Base-by-base conservation (phyloP, 139 green algal species). In the Asterochloris erici region DNA sequence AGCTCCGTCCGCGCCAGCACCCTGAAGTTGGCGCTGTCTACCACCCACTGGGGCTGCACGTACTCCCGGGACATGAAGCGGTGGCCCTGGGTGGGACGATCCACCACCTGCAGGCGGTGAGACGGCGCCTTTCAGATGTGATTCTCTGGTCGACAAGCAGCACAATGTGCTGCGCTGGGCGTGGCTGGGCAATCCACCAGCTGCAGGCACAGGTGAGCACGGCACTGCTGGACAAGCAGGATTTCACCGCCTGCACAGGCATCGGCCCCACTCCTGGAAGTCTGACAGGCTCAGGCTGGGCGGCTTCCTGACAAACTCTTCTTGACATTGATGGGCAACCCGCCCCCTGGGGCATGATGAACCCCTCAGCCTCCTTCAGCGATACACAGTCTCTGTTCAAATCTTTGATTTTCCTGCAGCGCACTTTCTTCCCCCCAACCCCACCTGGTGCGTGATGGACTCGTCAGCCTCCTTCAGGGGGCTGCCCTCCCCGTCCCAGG, bases 21-120 rank as follows among this genome's bases (percentile, higher is more conserved):
- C n/a, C 88, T 64, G 29, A 90, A 95, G 93, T 99, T 99, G 82
- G 91, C 91, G 68, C 83, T 91, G 93, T 99, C 97, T 76, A 98
- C 95, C 63, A 98, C 91, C 97, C 97, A 99, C 94, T 99, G 97
- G 54, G 97, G 97, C 89, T 98, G 95, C 54, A 99, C 91, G 82
- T 99, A 99, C 78, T 96, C 85, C 17, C 97, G 90, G 0, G 85
- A 91, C 61, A 97, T 84, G 78, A 87, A 89, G 47, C 83, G 82
- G 87, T 96, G 93, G 14, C 88, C 91, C 88, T 97, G 92, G 13
- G 81, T 88, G 19, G 93, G 92, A 74, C 94, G 85, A 88, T 96
- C 93, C 23, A 94, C 90, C 23, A 97, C 88, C 86, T 89, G 84
- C 76, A 80, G 0, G 10, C 60, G 47, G 21, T 24, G 19, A 71